Conservation (phyloP, 352 stramenopile species). For the Halophytophthora batemanensis region DNA sequence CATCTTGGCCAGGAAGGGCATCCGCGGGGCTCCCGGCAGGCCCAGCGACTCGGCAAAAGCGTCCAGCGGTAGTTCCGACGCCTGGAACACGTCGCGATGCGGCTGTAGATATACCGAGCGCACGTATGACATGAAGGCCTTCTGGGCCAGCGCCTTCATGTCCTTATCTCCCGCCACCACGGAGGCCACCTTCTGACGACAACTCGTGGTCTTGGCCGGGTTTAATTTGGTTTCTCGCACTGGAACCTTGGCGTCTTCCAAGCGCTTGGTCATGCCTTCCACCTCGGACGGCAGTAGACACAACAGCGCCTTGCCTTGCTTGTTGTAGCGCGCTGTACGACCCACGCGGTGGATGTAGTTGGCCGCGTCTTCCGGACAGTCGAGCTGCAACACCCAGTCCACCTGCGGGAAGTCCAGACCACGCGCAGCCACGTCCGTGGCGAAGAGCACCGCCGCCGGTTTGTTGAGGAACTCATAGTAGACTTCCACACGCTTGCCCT, state of each 20-base stretch:
- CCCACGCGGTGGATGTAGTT: slow-evolving; percentile 99
- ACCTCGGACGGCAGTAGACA: slow-evolving; percentile 92
- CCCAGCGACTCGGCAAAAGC: slow-evolving; percentile 93
- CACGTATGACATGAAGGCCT: slow-evolving; percentile 98
- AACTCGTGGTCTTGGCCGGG: slow-evolving; percentile 93
- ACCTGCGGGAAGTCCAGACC: slow-evolving; percentile 98
- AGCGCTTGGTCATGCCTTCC: slow-evolving; percentile 78
- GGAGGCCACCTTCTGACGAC: slow-evolving; percentile 90
- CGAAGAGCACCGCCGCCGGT: slow-evolving; percentile 93
- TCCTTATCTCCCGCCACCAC: slow-evolving; percentile 92
- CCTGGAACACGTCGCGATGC: slow-evolving; percentile 93
- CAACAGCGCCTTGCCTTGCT: slow-evolving; percentile 92
- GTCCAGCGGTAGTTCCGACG: slow-evolving; percentile 88
- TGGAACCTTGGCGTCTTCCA: slow-evolving; percentile 92
- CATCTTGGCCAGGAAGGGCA: slow-evolving; percentile 91
- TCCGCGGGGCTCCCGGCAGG: slow-evolving; percentile 89
- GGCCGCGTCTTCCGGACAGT: slow-evolving; percentile 96
- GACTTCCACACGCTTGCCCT: slow-evolving; percentile 96
- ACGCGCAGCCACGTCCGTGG: slow-evolving; percentile 97
- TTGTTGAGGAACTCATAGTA: slow-evolving; percentile 99
- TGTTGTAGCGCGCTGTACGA: slow-evolving; percentile 94
- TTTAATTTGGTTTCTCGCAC: slow-evolving; percentile 98
- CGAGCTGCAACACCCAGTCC: slow-evolving; percentile 98
- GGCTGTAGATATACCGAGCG: slow-evolving; percentile 95
- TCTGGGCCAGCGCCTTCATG: slow-evolving; percentile 95